Evolutionary conservation across 169 alveolate species (phyloP), one percentile per base, ranked within the genome.

Genomic region (Eimeria sp.): DNA sequence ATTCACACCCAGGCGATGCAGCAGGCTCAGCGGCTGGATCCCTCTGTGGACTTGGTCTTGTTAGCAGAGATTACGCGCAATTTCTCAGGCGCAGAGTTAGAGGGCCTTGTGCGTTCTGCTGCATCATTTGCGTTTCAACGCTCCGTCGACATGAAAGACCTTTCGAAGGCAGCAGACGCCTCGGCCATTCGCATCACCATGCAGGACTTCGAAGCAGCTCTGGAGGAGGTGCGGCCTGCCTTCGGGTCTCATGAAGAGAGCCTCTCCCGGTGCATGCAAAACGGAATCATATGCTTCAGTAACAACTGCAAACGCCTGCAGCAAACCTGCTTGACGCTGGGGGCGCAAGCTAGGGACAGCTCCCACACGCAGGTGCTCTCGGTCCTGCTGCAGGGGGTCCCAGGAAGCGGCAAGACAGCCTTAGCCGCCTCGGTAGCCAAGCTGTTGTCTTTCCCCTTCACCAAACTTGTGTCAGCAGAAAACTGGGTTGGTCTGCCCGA

Each of bases 71-170:
- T 93, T 84, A 99, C 99, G 6, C 99, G 99, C 95, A 99, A 99
- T 96, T 99, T 98, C 97, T 99, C 99, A 1, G 99, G 99, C 5
- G 99, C 99, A 10, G 99, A 99, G 98, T 98, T 99, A 63, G 99
- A 99, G 96, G 99, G 99, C 0, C 95, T 99, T 88, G 99, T 99
- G 51, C 98, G 99, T 97, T 97, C 98, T 65, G 99, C 99, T 14
- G 99, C 99, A 10, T 98, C 99, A 13, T 98, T 98, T 96, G 99
- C 99, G 61, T 98, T 99, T 95, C 98, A 99, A 57, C 97, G 99
- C 34, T 98, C 98, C 95, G 98, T 97, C 30, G 94, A 98, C 83
- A 97, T 98, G 91, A 96, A 96, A 22, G 98, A 98, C 86, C 86
- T 98, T n/a, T 83, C 98, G 43, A 97, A 95, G 34, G 98, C 99